Evolutionary conservation across 306 rosid species (phyloP).

Genomic region (Vigna angularis): DNA sequence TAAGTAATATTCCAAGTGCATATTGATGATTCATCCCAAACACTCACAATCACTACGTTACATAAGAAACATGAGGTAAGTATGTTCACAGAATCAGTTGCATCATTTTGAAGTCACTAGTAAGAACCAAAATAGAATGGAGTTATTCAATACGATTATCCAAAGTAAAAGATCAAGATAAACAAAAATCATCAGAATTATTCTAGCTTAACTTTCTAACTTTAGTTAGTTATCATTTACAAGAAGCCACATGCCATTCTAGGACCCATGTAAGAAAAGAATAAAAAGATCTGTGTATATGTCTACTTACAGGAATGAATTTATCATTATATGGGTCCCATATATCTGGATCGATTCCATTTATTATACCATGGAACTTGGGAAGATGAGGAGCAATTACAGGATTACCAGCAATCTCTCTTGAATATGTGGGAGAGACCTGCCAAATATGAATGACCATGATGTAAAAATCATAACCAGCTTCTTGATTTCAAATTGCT

Average conservation of each 20-base stretch:
- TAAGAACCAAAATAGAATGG: conserved; percentile 29
- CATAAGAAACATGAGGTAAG: conserved; percentile 37
- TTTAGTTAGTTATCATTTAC: conserved; percentile 15
- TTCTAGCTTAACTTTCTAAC: conserved; percentile 13
- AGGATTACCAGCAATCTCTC: conserved; percentile 82
- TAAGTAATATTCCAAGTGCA: background rate
- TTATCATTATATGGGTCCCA: conserved; percentile 93
- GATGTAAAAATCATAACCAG: conserved; percentile 13
- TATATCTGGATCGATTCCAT: conserved; percentile 95
- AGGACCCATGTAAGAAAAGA: background rate
- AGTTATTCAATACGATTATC: conserved; percentile 11
- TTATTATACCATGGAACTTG: conserved; percentile 95
- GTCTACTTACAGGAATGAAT: conserved; percentile 87
- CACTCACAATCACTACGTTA: conserved; percentile 5
- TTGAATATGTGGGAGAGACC: conserved; percentile 90
- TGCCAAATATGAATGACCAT: conserved; percentile 46
- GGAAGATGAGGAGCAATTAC: conserved; percentile 73
- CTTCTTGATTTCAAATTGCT: conserved; percentile 35
- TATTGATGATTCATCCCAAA: conserved; percentile 21
- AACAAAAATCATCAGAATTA: conserved; percentile 1
- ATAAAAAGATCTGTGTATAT: conserved; percentile 12
- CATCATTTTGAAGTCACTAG: conserved; percentile 10
- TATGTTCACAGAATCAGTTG: conserved; percentile 21
- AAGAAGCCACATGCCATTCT: conserved; percentile 13
- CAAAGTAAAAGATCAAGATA: conserved; percentile 13